These are phyloP conservation scores for Patellaria atrata DNA, from an alignment of 495 filamentous ascomycete genomes.

Conservation along the genomic window DNA sequence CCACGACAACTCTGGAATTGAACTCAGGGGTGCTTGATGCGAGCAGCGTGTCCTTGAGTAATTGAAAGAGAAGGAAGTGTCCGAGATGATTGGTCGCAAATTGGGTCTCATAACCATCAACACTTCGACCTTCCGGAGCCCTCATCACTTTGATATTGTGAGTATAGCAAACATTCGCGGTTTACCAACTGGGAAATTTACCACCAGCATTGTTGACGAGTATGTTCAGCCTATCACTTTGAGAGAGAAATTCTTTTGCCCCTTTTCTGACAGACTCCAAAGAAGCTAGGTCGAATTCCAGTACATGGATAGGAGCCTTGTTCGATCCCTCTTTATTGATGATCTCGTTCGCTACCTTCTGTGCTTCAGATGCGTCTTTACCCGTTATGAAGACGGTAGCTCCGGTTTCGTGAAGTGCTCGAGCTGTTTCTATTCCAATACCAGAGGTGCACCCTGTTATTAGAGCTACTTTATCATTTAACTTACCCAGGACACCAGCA, in stretches of 20 bases:
- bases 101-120: conserved; percentile 17
- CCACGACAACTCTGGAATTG: conserved; percentile 12
- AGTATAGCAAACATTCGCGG: not conserved
- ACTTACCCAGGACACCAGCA: conserved; percentile 25
- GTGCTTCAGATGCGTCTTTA: conserved; percentile 29
- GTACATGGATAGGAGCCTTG: conserved; percentile 21
- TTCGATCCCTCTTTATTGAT: conserved; percentile 4
- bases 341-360: conserved; percentile 19
- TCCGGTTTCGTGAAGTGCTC: conserved; percentile 33
- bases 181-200: not conserved
- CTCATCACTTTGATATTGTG: conserved; percentile 11
- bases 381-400: conserved; percentile 33
- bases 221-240: conserved; percentile 21
- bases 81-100: conserved; percentile 20
- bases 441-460: conserved; percentile 56
- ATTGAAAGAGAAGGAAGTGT: conserved; percentile 21
- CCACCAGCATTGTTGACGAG: conserved; percentile 18
- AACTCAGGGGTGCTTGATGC: conserved; percentile 13
- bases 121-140: conserved; percentile 11
- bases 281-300: conserved; percentile 34
- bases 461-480: conserved; percentile 43
- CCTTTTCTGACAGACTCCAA: conserved; percentile 32
- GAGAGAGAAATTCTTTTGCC: conserved; percentile 21
- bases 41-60: conserved; percentile 14
- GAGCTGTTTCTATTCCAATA: conserved; percentile 37